Evolutionary conservation across 352 stramenopile species (phyloP), one percentile per base, ranked within the genome.

Genomic region (Bremia lactucae): DNA sequence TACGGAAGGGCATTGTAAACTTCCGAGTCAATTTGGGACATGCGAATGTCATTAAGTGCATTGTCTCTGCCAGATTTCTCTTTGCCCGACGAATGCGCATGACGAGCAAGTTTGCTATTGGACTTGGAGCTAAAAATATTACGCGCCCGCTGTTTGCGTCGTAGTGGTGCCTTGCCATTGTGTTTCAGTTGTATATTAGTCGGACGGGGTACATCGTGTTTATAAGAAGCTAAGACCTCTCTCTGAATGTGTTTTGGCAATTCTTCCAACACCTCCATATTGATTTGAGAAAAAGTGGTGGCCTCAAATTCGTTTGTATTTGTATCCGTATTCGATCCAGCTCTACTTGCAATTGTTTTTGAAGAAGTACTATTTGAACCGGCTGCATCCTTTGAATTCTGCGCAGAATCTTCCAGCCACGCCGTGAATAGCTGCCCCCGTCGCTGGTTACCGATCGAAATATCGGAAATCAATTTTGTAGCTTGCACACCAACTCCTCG

Each of bases 11-110:
- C 67, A 24, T 86, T 42, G 33, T 88, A 87, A 5, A 92, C 74
- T 29, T 85, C 67, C 3, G 65, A 62, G 37, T 92, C 80, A 2
- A 92, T 67, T 63, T 90, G 80, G 3, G 80, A 92, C 46, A 87
- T 62, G 8, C 53, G 62, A 38, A 87, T 76, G 24, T 87, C 72
- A 42, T 90, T 62, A 3, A 90, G 49, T 2, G 68, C 55, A 16
- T 71, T 42, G 3, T 45, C 49, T 13, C 45, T 68, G 14, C 21
- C 46, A 10, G 31, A 21, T 13, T 43, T 24, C 20, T 31, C 16
- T 11, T 19, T 26, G 2, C 16, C 15, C 6, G 31, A 47, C 11
- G 8, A 22, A 18, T 57, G 36, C 6, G 9, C 36, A 37, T 26
- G 23, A 29, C 22, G 36, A 0, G 46, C 46, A 24, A 59, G 40